These are phyloP conservation scores for Amanita rimosa DNA, from an alignment of 768 basidiomycete genomes.

Conservation along the genomic window DNA sequence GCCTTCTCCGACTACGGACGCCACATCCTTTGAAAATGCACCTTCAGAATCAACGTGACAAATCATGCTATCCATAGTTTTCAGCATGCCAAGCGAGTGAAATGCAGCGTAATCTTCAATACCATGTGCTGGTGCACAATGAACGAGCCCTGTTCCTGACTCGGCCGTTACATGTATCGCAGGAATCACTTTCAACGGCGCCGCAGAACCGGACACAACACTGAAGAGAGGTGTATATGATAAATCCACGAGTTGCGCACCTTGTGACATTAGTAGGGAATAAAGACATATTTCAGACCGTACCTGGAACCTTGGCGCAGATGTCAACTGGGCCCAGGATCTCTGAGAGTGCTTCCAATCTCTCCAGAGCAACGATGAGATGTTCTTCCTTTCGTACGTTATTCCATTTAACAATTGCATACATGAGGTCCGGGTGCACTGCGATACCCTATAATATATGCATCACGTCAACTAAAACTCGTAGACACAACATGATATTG, in stretches of 20 bases:
- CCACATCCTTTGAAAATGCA: conserved; percentile 49
- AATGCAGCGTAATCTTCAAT: conserved; percentile 83
- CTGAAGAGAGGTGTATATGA: conserved; percentile 56
- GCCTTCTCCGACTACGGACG: conserved; percentile 42
- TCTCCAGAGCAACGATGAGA: conserved; percentile 41
- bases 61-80: conserved; percentile 33
- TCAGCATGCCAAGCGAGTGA: conserved; percentile 42
- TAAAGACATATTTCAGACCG: neutral
- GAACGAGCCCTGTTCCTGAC: conserved; percentile 93
- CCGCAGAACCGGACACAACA: conserved; percentile 14
- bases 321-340: conserved; percentile 27
- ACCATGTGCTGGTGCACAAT: conserved; percentile 92
- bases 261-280: conserved; percentile 7
- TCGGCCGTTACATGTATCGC: conserved; percentile 72
- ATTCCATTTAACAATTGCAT: conserved; percentile 34
- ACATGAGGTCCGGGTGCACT: conserved; percentile 63
- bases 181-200: conserved; percentile 41
- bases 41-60: conserved; percentile 82
- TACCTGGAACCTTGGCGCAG: conserved; percentile 27
- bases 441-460: conserved; percentile 64
- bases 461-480: conserved; percentile 1
- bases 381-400: conserved; percentile 12
- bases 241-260: conserved; percentile 47
- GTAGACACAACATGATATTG: conserved; percentile 11
- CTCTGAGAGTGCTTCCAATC: conserved; percentile 26